Evolutionary conservation across 768 basidiomycete species (phyloP), one percentile per base, ranked within the genome.

Genomic region (Artomyces pyxidatus): DNA sequence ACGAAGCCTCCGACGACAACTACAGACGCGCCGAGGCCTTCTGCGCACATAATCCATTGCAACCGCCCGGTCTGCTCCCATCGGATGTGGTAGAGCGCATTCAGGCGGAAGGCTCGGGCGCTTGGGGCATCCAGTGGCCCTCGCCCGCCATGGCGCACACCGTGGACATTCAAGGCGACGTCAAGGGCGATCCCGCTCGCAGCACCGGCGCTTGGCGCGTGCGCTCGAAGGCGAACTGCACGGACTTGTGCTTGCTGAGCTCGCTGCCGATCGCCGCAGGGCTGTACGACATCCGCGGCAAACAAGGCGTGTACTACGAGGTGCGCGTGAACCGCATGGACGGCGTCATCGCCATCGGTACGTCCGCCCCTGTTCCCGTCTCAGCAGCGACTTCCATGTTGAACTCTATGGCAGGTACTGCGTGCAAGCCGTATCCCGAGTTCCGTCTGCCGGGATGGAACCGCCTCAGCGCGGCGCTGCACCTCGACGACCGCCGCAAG

Each of bases 391-490:
- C 45, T 29, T 19, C 28, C 23, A 46, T 26, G 11, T 17, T 10
- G 2, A 26, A 25, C n/a, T 42, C 19, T 35, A 3, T n/a, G 7
- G 43, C 41, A 84, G 83, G 84, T 7, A 82, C 78, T 1, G 68
- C 80, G 10, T 84, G 81, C 57, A 68, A 69, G 16, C 83, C 84
- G 3, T 84, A 84, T 55, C 84, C 83, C 0, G 62, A 65, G 1
- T 84, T 77, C 70, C 73, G 83, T 17, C 68, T 83, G 37, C 84
- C 84, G 35, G 83, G 83, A 3, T 85, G 84, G 84, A 80, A 86
- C 58, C 67, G 83, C 42, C 66, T 75, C 37, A 83, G 82, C 47
- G 77, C 77, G 1, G 83, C 74, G 1, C 66, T 83, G 23, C 83
- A 85, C 55, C 71, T 85, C 28, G 84, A 85, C 59, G 83, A 85